Conservation (phyloP, 108 stramenopile genomes). For the Skeletonema costatum region DNA sequence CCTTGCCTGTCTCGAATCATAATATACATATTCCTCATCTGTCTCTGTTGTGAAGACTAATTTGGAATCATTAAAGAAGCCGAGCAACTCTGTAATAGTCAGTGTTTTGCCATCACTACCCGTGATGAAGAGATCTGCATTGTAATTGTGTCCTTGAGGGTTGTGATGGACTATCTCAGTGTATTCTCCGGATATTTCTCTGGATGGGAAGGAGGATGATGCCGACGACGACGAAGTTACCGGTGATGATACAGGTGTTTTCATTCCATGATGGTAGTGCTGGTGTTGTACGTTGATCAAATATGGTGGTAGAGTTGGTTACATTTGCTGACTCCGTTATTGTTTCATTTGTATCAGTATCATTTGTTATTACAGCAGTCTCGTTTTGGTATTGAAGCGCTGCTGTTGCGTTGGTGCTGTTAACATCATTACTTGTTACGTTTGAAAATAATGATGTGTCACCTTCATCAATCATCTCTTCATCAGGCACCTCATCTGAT, state of each 20-base stretch:
- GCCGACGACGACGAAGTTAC: background rate
- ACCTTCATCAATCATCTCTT: background rate
- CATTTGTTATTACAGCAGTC: background rate
- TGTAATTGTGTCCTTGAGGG: background rate
- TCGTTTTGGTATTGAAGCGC: background rate
- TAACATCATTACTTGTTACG: background rate
- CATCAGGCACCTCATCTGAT: background rate
- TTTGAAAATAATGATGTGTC: background rate
- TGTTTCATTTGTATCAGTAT: background rate
- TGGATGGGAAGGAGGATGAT: background rate
- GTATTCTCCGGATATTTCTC: background rate
- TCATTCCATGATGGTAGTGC: background rate
- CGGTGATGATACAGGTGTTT: background rate
- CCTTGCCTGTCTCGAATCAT: slow-evolving; percentile 23
- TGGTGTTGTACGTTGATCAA: background rate
- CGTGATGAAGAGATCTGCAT: background rate
- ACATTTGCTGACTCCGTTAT: background rate
- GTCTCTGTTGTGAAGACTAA: background rate
- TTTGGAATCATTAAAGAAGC: slow-evolving; percentile 3
- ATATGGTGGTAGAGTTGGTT: background rate
- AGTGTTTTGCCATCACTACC: background rate
- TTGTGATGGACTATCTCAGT: background rate
- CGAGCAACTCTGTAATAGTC: background rate
- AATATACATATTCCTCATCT: slow-evolving; percentile 13
- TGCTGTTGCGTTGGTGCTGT: background rate